Base-by-base conservation (phyloP, 768 basidiomycete genomes). In the Tricholomella constricta region DNA sequence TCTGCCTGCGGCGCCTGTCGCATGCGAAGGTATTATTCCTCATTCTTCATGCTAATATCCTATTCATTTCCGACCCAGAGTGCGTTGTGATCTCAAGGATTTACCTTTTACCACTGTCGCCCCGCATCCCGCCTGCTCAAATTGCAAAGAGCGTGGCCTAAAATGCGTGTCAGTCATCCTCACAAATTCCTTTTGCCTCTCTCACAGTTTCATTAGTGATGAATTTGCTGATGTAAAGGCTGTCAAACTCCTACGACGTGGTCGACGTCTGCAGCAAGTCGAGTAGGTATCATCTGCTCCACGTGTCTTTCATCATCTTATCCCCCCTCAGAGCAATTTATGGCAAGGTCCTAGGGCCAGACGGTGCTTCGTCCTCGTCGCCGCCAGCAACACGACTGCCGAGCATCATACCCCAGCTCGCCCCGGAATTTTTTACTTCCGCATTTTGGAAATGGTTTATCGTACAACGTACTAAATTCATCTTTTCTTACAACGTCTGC, bases 1-100 rank as follows among this genome's bases (percentile, higher is more conserved):
- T 90, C 89, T n/a, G 94, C 94, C 7, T 96, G 94, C 66, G 92
- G 92, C 52, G 91, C 92, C 26, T 97, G 94, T 70, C 85, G 92
- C 55, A 91, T 91, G 84, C 73, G 94, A 67, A 82, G 94, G 87
- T 88, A 58, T 19, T 51, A 44, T 32, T 42, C 44, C 51, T 61
- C 48, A 41, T 64, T 42, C 51, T 48, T 34, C 49, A 40, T 38
- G 19, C 0, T 23, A 48, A 22, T 20, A 20, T 41, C 37, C 26
- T 55, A 4, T 47, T 54, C 32, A 52, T 52, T 53, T 44, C 36
- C n/a, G 47, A 15, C 42, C 23, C 63, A 94, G 91, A 66, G 94
- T 97, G 19, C 90, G 91, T 49, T 97, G 94, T 66, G 94, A 96
- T 76, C 81, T 96, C 51, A 95, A 96, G 68, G 91, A 95, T 69